These are phyloP conservation scores for Verticillium albo-atrum DNA, from an alignment of 2,329 filamentous ascomycete genomes.

Conservation along the genomic window DNA sequence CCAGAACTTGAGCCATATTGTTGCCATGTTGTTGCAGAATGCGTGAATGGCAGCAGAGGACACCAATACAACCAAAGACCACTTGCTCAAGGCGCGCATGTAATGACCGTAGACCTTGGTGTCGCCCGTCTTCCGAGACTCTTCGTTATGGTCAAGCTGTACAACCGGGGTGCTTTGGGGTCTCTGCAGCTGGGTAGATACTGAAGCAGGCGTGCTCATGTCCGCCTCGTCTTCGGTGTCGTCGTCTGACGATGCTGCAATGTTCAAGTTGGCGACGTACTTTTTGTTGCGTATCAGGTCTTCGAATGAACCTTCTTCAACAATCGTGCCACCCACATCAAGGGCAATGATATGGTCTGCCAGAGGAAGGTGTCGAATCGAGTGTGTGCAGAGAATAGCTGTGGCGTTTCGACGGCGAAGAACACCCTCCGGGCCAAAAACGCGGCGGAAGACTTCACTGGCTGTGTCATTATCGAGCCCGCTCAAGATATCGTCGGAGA, in stretches of 20 bases:
- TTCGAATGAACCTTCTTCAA: conserved; percentile 34
- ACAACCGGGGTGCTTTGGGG: not conserved
- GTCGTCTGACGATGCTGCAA: conserved; percentile 14
- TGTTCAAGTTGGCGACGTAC: conserved; percentile 24
- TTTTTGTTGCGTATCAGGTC: conserved; percentile 23
- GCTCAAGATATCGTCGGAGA: conserved; percentile 27
- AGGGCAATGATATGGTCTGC: conserved; percentile 45
- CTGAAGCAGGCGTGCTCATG: not conserved
- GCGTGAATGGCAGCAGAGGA: conserved; percentile 5
- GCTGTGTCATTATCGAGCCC: conserved; percentile 28
- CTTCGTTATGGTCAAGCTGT: conserved; percentile 4
- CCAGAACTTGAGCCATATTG: conserved; percentile 27
- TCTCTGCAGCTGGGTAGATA: not conserved
- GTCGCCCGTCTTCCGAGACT: conserved; percentile 11
- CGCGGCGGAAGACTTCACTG: conserved; percentile 26
- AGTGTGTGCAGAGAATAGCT: conserved; percentile 21
- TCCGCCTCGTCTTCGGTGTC: conserved; percentile 2
- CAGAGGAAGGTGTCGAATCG: conserved; percentile 22
- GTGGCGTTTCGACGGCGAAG: conserved; percentile 11
- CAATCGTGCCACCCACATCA: conserved; percentile 30
- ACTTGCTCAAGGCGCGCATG: conserved; percentile 9
- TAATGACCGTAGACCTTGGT: conserved; percentile 18
- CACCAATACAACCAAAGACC: conserved; percentile 1
- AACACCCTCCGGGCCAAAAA: conserved; percentile 23
- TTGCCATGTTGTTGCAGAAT: conserved; percentile 14